Percentiles rank a stretch among this genome's conserved stretches.
Evolutionary conservation across 75 land plant species (phyloP).

Genomic region (Selaginella moellendorffii): DNA sequence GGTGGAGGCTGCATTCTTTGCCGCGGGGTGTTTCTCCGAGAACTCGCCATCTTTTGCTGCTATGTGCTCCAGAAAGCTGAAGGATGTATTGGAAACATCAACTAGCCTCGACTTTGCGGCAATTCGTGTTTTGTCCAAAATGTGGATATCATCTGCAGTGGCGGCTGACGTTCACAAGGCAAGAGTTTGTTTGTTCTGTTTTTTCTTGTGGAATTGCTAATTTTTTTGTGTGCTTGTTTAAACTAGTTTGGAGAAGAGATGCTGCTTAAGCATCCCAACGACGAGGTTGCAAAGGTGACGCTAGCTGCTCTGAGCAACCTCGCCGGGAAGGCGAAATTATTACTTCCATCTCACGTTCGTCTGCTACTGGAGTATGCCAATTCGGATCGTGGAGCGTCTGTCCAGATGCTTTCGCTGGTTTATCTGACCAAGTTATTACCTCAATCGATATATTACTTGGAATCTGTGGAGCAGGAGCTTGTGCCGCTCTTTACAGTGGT

Average conservation of each 20-base stretch:
- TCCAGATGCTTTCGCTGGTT: slow-evolving; percentile 33
- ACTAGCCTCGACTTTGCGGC: slow-evolving; percentile 31
- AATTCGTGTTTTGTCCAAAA: slow-evolving; percentile 33
- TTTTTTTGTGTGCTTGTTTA: not conserved
- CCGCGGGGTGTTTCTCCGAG: slow-evolving; percentile 51
- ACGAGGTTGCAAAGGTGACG: slow-evolving; percentile 31
- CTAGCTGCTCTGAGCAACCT: slow-evolving; percentile 52
- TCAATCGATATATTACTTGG: slow-evolving; percentile 8
- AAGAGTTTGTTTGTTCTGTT: not conserved
- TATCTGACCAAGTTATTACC: slow-evolving; percentile 22
- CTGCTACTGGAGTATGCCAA: slow-evolving; percentile 33
- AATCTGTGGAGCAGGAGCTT: not conserved
- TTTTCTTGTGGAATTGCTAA: not conserved
- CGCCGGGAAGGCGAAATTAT: slow-evolving; percentile 19
- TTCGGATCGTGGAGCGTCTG: slow-evolving; percentile 20
- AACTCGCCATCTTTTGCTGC: slow-evolving; percentile 44
- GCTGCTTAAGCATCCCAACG: slow-evolving; percentile 26
- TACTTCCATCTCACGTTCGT: slow-evolving; percentile 25
- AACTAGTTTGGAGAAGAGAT: slow-evolving; percentile 38
- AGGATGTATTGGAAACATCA: slow-evolving; percentile 23
- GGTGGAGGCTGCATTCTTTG: slow-evolving; percentile 73
- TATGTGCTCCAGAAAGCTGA: slow-evolving; percentile 32
- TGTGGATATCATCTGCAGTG: slow-evolving; percentile 29
- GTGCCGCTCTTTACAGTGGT: slow-evolving; percentile 9
- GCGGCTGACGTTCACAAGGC: slow-evolving; percentile 59